phyloP scores from a whole-genome alignment of 2,329 filamentous ascomycete genomes.

The Fusarium oligoseptatum region DNA sequence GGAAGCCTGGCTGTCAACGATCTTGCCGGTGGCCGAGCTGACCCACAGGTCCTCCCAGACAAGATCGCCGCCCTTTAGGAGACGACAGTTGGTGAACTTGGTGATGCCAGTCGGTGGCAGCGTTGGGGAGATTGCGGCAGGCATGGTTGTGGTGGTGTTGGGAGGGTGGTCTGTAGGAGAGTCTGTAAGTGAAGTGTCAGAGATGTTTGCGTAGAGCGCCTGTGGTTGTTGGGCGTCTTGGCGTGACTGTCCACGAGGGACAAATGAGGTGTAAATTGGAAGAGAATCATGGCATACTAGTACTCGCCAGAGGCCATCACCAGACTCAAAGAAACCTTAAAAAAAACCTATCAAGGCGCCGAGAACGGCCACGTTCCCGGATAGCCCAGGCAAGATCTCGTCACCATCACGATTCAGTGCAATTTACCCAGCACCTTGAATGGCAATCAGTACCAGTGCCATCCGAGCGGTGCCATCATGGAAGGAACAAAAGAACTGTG shows the following conservation, averaged over 20 bases:
- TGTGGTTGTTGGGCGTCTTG: conserved; percentile 2
- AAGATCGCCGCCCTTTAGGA: conserved; percentile 76
- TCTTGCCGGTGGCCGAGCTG: conserved; percentile 83
- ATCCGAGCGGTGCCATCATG: conserved; percentile 36
- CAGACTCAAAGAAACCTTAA: conserved; percentile 15
- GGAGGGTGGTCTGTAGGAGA: conserved; percentile 9
- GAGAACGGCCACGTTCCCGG: conserved; percentile 36
- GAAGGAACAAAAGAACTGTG: conserved; percentile 28
- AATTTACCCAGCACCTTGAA: neutral
- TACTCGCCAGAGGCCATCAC: conserved; percentile 21
- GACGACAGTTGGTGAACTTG: conserved; percentile 89
- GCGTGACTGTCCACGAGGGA: conserved; percentile 17
- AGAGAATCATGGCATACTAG: conserved; percentile 36
- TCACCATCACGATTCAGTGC: conserved; percentile 23
- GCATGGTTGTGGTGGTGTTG: conserved; percentile 55
- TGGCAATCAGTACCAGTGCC: conserved; percentile 19
- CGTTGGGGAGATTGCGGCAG: conserved; percentile 59
- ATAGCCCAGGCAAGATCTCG: conserved; percentile 29
- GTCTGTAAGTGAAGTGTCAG: conserved; percentile 17
- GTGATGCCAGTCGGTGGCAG: conserved; percentile 71
- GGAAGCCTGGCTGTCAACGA: conserved; percentile 76
- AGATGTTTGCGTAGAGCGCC: conserved; percentile 17
- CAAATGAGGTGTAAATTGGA: conserved; percentile 18
- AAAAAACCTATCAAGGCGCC: conserved; percentile 35
- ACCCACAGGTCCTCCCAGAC: conserved; percentile 90